Conservation (phyloP, 148 eudicot species). For the Arbutus unedo region DNA sequence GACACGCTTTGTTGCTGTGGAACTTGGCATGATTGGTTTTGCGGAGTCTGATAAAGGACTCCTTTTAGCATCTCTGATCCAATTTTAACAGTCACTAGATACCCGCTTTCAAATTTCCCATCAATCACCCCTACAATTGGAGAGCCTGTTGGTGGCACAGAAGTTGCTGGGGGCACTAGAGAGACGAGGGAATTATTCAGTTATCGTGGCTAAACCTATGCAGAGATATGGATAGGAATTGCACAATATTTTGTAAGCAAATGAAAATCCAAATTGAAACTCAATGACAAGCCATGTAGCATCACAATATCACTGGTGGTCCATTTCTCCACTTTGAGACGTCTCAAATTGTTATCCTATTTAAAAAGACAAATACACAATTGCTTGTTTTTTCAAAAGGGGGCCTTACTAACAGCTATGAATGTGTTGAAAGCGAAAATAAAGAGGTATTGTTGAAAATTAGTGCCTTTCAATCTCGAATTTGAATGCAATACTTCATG, state of each 20-base stretch:
- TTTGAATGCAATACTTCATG: not conserved
- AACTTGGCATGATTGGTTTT: slow-evolving; percentile 12
- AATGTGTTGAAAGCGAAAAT: not conserved
- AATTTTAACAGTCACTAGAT: slow-evolving; percentile 75
- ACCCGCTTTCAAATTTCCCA: slow-evolving; percentile 96
- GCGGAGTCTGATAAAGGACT: slow-evolving; percentile 64
- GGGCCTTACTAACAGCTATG: not conserved
- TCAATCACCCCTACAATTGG: slow-evolving; percentile 79
- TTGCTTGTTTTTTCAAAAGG: not conserved
- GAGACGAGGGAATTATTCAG: not conserved
- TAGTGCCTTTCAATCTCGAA: not conserved
- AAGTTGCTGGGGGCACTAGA: slow-evolving; percentile 20
- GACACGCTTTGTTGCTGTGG: slow-evolving; percentile 18
- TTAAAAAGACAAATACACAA: not conserved
- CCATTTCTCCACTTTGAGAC: not conserved
- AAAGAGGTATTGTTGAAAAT: not conserved
- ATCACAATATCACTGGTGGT: not conserved
- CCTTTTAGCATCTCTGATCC: slow-evolving; percentile 77
- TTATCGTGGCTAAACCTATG: not conserved
- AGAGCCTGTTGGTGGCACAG: slow-evolving; percentile 33
- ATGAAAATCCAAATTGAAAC: not conserved
- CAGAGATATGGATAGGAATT: not conserved
- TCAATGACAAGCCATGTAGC: not conserved
- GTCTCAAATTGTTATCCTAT: not conserved
- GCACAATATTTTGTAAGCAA: slow-evolving; percentile 2